Percentiles rank a stretch among this genome's conserved stretches.
Evolutionary conservation across 1,284 basidiomycete genomes (phyloP).

Genomic region (Pisolithus thermaeus): DNA sequence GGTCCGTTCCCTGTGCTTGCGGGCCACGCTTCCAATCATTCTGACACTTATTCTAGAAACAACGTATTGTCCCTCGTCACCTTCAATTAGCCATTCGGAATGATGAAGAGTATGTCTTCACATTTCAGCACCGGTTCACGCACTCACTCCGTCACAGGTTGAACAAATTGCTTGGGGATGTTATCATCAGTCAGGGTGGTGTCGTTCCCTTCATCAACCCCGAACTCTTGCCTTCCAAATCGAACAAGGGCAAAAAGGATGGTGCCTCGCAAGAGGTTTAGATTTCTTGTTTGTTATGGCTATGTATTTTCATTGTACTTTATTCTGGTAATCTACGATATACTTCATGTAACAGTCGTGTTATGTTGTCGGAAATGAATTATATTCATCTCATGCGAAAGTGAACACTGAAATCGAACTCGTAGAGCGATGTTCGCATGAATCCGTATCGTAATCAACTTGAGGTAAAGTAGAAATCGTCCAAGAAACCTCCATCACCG

Average conservation of each 20-base stretch:
- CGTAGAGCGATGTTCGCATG: no score
- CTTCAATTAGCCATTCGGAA: slow-evolving; percentile 82
- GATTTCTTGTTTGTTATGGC: slow-evolving; percentile 7
- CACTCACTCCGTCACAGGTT: slow-evolving; percentile 34
- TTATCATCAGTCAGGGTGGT: slow-evolving; percentile 82
- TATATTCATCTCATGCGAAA: not conserved
- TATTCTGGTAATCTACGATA: slow-evolving; percentile 29
- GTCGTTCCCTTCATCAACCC: slow-evolving; percentile 60
- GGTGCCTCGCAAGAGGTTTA: slow-evolving; percentile 33
- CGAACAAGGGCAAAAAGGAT: slow-evolving; percentile 51
- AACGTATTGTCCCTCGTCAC: slow-evolving; percentile 81
- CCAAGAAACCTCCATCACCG: not conserved
- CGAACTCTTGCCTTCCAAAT: slow-evolving; percentile 62
- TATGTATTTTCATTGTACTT: slow-evolving; percentile 18
- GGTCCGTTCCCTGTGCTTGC: slow-evolving; percentile 12
- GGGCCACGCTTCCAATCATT: not conserved
- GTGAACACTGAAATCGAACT: no score
- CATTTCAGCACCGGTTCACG: not conserved
- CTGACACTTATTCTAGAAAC: slow-evolving; percentile 38
- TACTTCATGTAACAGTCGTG: slow-evolving; percentile 17
- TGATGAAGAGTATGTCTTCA: slow-evolving; percentile 60
- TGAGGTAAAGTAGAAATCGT: not conserved
- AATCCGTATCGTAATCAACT: no score
- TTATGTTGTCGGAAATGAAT: not conserved
- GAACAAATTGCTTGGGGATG: slow-evolving; percentile 68